Percentiles rank a stretch among this genome's conserved stretches.
phyloP scores from a whole-genome alignment of 1,139 yeast genomes.

The Candida pseudoviswanathii region DNA sequence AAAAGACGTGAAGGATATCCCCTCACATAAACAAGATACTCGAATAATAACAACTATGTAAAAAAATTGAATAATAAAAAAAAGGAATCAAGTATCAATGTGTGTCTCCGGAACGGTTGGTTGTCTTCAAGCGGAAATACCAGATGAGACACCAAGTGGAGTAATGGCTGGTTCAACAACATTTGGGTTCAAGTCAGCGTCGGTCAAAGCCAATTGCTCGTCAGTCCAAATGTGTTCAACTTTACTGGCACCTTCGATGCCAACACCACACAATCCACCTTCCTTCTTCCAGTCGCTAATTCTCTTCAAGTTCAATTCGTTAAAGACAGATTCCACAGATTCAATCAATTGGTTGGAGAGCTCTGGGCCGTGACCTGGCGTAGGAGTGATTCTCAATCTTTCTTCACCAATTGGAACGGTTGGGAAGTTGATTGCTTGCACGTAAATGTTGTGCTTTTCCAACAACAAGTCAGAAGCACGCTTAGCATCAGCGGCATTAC shows the following conservation, averaged over 20 bases:
- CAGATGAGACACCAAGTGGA: constrained; percentile 70
- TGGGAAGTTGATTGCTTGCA: constrained; percentile 97
- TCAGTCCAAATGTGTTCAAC: constrained; percentile 81
- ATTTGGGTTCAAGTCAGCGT: constrained; percentile 64
- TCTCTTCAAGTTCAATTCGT: constrained; percentile 72
- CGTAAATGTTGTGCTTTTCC: constrained; percentile 83
- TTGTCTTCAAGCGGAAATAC: constrained; percentile 37
- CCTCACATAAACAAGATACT: not conserved
- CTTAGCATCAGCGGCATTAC: constrained; percentile 92
- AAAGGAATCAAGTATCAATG: not conserved
- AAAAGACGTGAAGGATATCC: too few species aligned
- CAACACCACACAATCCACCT: constrained; percentile 93
- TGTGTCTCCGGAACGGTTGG: not conserved
- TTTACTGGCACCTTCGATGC: constrained; percentile 45
- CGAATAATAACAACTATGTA: not conserved
- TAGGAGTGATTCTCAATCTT: constrained; percentile 94
- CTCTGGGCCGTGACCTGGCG: constrained; percentile 90
- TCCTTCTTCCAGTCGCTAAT: constrained; percentile 72
- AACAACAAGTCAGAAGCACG: constrained; percentile 86
- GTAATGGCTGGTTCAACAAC: constrained; percentile 61
- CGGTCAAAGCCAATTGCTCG: constrained; percentile 64
- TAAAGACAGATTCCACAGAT: constrained; percentile 82
- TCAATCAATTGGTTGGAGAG: constrained; percentile 73
- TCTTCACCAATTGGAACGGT: constrained; percentile 96
- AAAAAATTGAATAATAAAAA: too few species aligned